Conservation (phyloP, 192 early-diverging fungal species). For the Backusella sp. region DNA sequence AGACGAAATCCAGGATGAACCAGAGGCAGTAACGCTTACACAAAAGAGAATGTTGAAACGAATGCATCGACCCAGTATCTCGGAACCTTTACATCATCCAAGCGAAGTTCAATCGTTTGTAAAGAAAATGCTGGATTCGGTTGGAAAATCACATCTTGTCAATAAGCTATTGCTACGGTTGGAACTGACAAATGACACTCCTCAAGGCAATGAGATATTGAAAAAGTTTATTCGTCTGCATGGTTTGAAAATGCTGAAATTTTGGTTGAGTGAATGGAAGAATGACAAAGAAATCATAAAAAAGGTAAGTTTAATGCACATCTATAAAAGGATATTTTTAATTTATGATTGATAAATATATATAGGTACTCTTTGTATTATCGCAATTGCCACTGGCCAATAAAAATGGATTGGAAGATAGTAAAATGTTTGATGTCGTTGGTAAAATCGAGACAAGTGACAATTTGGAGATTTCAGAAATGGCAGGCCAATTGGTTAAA, state of each 20-base stretch:
- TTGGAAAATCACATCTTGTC: constrained; percentile 52
- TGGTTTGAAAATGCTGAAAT: constrained; percentile 76
- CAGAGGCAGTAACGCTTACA: constrained; percentile 42
- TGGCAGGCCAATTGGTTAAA: constrained; percentile 49
- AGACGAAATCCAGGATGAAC: constrained; percentile 22
- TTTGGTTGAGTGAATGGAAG: constrained; percentile 66
- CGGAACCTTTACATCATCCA: constrained; percentile 56
- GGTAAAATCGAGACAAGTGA: constrained; percentile 44
- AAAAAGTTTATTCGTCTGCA: constrained; percentile 62
- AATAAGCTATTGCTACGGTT: constrained; percentile 64
- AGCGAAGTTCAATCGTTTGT: constrained; percentile 76
- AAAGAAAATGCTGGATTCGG: constrained; percentile 66
- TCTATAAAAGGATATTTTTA: not conserved
- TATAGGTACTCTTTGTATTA: constrained; percentile 50
- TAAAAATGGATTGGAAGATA: constrained; percentile 77
- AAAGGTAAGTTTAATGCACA: constrained; percentile 41
- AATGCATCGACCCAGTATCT: constrained; percentile 29
- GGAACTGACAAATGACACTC: constrained; percentile 46
- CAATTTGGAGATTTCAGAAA: constrained; percentile 45
- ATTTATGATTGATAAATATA: constrained; percentile 2
- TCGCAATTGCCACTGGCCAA: constrained; percentile 76
- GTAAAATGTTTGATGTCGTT: constrained; percentile 68
- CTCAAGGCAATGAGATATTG: constrained; percentile 40
- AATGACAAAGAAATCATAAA: constrained; percentile 59
- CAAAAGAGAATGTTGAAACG: constrained; percentile 35